Base-by-base conservation (phyloP, 1,139 yeast genomes). In the Saccharomycopsis hybrid region DNA sequence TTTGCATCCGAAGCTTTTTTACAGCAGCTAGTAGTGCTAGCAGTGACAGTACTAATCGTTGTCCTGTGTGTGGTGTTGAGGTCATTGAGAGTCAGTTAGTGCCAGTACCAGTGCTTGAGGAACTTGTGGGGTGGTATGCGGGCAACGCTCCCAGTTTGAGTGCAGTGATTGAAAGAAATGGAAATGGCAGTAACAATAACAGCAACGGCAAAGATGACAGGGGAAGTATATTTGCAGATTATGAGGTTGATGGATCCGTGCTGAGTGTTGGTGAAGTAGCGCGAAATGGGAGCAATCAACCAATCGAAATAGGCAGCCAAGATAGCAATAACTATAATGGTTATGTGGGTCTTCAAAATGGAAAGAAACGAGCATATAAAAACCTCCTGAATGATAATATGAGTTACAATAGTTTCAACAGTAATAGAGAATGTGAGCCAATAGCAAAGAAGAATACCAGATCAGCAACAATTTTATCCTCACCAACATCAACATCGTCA, bases 21-120 rank as follows among this genome's bases (percentile, higher is more conserved):
- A n/a, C n/a, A n/a, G n/a, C n/a, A n/a, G n/a, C n/a, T n/a, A n/a
- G n/a, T n/a, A n/a, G n/a, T n/a, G n/a, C n/a, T n/a, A n/a, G n/a
- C n/a, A n/a, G n/a, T n/a, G n/a, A n/a, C n/a, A n/a, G n/a, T n/a
- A n/a, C n/a, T n/a, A 41, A 41, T 41, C 36, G 29, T 5, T 50
- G 53, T 37, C 53, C 53, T 8, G 33, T 41, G 18, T 50, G 53
- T 41, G 36, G 36, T 32, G n/a, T 33, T 4, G 51, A 50, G 32
- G 7, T 50, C 18, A 29, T 47, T 5, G 53, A 50, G 29, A 47
- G 51, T 29, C 40, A 38, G 41, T 31, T 50, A 2, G 35, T 47
- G 3, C 40, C 40, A 24, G 45, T 47, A 5, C 48, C 53, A 2
- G 33, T 47, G 3, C 31, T 50, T 5, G 53, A 50, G 27, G 53